phyloP scores from a whole-genome alignment of 2,329 filamentous ascomycete genomes.

The Endoconidiophora polonica region DNA sequence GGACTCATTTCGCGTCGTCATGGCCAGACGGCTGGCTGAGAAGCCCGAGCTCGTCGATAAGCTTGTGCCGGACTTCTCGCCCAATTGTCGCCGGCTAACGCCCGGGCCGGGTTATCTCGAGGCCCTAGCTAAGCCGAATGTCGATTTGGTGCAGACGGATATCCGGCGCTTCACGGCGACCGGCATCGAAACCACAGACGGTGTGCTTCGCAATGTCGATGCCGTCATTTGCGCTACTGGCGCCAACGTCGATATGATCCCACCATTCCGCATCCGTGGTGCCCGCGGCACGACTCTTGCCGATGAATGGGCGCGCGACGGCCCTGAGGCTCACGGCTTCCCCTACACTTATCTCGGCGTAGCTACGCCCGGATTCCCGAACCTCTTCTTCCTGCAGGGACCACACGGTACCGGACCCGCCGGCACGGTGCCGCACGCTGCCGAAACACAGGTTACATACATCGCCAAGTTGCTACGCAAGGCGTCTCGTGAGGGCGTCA shows the following conservation, averaged over 20 bases:
- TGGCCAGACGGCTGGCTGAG: slow-evolving; percentile 34
- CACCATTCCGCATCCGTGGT: slow-evolving; percentile 39
- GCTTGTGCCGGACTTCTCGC: slow-evolving; percentile 45
- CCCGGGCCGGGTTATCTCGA: slow-evolving; percentile 53
- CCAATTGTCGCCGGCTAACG: slow-evolving; percentile 47
- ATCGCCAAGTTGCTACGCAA: slow-evolving; percentile 53
- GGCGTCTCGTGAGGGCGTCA: slow-evolving; percentile 47
- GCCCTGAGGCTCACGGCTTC: slow-evolving; percentile 32
- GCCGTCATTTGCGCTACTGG: slow-evolving; percentile 54
- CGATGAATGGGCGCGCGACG: slow-evolving; percentile 38
- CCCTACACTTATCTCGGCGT: slow-evolving; percentile 52
- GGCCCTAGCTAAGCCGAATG: slow-evolving; percentile 42
- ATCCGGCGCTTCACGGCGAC: slow-evolving; percentile 42
- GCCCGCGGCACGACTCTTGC: slow-evolving; percentile 36
- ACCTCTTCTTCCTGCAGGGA: slow-evolving; percentile 47
- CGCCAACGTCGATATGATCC: slow-evolving; percentile 41
- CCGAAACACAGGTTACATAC: slow-evolving; percentile 50
- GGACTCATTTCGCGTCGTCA: slow-evolving; percentile 32
- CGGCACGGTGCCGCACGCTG: slow-evolving; percentile 49
- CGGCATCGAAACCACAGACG: slow-evolving; percentile 44
- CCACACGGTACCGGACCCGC: slow-evolving; percentile 42
- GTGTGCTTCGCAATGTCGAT: slow-evolving; percentile 39
- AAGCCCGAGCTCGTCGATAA: slow-evolving; percentile 39
- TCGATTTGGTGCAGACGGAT: slow-evolving; percentile 39
- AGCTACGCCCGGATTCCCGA: slow-evolving; percentile 48